These are phyloP conservation scores for Ceratocystis harringtonii DNA, from an alignment of 2,329 filamentous ascomycete genomes.

Conservation along the genomic window DNA sequence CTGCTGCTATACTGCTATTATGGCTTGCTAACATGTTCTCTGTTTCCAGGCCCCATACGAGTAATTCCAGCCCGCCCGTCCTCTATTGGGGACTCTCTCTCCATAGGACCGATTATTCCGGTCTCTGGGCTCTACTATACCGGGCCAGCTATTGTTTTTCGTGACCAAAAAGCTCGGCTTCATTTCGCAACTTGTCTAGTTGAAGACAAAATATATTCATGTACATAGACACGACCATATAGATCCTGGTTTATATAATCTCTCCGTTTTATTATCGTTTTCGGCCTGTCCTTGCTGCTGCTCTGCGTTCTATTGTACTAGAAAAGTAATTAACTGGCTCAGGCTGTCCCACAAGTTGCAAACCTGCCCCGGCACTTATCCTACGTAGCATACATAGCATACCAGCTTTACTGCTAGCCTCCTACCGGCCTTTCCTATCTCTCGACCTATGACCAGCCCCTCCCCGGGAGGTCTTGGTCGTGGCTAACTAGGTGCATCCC, in stretches of 20 bases:
- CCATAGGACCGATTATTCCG: background rate
- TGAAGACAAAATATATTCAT: background rate
- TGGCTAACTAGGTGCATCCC: background rate
- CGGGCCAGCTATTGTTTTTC: no score
- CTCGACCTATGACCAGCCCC: background rate
- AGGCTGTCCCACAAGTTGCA: no score
- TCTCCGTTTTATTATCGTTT: background rate
- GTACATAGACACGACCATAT: slow-evolving; percentile 4
- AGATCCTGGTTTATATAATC: background rate
- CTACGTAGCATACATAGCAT: no score
- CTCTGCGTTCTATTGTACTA: background rate
- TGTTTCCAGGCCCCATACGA: background rate
- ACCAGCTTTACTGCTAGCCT: background rate
- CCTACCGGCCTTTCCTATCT: background rate
- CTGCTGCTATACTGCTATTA: no score
- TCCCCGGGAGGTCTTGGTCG: background rate
- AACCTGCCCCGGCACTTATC: background rate
- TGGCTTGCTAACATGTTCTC: no score
- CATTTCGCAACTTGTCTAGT: background rate
- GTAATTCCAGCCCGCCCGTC: background rate
- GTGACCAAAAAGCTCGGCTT: background rate
- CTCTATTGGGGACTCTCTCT: background rate
- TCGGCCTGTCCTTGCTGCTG: background rate
- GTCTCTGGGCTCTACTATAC: background rate
- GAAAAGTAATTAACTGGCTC: no score